Evolutionary conservation across 805 yeast species (phyloP).

Genomic region (Saturnispora quitensis): DNA sequence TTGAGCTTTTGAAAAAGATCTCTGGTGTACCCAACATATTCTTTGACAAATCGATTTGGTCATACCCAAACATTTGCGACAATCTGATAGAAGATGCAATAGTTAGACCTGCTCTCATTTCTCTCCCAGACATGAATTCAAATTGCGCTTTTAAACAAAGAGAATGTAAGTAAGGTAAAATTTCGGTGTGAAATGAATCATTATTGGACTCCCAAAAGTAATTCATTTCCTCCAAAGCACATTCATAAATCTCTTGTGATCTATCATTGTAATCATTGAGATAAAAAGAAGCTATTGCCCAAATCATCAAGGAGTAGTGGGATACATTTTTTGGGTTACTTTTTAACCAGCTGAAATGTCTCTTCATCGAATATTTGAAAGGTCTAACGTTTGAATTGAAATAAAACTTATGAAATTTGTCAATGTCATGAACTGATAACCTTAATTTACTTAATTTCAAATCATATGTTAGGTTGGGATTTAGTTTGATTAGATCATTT

Average conservation of each 20-base stretch:
- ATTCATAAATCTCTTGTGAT: slow-evolving; percentile 15
- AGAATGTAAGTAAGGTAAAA: slow-evolving; percentile 21
- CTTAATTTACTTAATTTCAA: slow-evolving; percentile 15
- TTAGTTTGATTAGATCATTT: neutral
- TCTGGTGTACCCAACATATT: slow-evolving; percentile 15
- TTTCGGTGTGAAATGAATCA: slow-evolving; percentile 13
- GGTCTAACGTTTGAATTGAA: slow-evolving; percentile 10
- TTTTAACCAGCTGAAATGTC: slow-evolving; percentile 16
- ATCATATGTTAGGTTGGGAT: slow-evolving; percentile 4
- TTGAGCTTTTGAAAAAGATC: slow-evolving; percentile 12
- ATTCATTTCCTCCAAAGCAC: slow-evolving; percentile 12
- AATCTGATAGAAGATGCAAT: slow-evolving; percentile 21
- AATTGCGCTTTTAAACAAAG: slow-evolving; percentile 19
- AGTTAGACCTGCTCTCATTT: slow-evolving; percentile 22
- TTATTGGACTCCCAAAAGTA: slow-evolving; percentile 15
- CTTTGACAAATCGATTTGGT: slow-evolving; percentile 23
- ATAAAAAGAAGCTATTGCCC: slow-evolving; percentile 17
- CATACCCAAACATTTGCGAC: slow-evolving; percentile 24
- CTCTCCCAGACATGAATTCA: slow-evolving; percentile 22
- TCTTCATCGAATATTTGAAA: slow-evolving; percentile 14
- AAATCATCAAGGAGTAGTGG: slow-evolving; percentile 19
- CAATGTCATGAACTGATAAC: slow-evolving; percentile 17
- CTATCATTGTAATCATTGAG: slow-evolving; percentile 15
- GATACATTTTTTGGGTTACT: slow-evolving; percentile 15
- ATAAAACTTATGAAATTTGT: slow-evolving; percentile 15